phyloP scores from a whole-genome alignment of 1,139 yeast species.

The Nakaseomyces uthaithaninus region DNA sequence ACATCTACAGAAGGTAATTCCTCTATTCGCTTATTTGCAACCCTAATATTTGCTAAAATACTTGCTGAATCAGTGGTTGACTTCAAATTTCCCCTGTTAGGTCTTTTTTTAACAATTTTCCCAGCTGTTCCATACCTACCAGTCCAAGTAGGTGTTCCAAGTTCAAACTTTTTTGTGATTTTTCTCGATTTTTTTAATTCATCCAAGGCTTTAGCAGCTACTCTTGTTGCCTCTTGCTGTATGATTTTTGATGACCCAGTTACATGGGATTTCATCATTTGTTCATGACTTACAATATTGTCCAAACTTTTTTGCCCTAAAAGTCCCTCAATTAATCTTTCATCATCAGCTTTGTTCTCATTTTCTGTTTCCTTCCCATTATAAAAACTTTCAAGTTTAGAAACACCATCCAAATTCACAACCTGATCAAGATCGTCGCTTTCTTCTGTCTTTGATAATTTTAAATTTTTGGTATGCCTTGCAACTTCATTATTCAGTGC shows the following conservation, averaged over 20 bases:
- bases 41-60: conserved; percentile 21
- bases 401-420: conserved; percentile 42
- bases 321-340: conserved; percentile 63
- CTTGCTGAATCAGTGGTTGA: conserved; percentile 23
- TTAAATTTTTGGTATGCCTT: conserved; percentile 25
- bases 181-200: conserved; percentile 64
- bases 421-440: conserved; percentile 52
- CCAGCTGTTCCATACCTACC: conserved; percentile 89
- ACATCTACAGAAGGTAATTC: not conserved
- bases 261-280: conserved; percentile 51
- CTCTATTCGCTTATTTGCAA: conserved; percentile 14
- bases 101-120: conserved; percentile 31
- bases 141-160: conserved; percentile 95
- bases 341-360: conserved; percentile 41
- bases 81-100: conserved; percentile 6
- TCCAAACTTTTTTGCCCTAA: conserved; percentile 54
- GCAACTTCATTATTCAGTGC: conserved; percentile 28
- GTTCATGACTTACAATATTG: conserved; percentile 63
- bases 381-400: conserved; percentile 40
- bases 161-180: conserved; percentile 50
- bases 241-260: conserved; percentile 48
- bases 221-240: conserved; percentile 66
- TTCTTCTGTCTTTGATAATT: conserved; percentile 30
- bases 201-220: conserved; percentile 71
- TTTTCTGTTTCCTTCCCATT: conserved; percentile 44